Evolutionary conservation across 83 land plant species (phyloP), one percentile per base, ranked within the genome.

Genomic region (Larix sibirica): DNA sequence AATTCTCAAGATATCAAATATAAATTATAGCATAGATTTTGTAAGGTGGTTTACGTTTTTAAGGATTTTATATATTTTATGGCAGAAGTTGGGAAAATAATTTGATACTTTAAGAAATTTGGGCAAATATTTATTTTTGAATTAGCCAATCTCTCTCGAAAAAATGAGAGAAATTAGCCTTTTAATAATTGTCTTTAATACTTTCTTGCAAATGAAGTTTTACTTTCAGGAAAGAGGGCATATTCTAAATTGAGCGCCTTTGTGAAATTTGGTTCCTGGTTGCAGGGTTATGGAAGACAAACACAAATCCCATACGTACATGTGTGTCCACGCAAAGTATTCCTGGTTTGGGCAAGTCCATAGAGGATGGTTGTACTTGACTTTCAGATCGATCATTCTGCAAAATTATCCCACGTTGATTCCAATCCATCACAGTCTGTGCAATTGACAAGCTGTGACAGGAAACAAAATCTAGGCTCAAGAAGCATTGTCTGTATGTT

Each of bases 211-310:
- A 33, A 33, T 69, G 44, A 38, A 16, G n/a, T 69, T 26, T 36
- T 69, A 40, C 44, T 33, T 69, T 36, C 40, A 36, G 74, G 8
- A 8, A 36, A 36, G 47, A 36, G 17, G 21, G 74, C 40, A 36
- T 36, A 36, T 69, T 36, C 8, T 5, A 3, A 36, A 6, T 69
- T 36, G 44, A 17, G 42, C 8, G 44, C 44, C 12, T 36, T 73
- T 23, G 26, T 73, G 56, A 40, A 73, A 73, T 42, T n/a, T 73
- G 77, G 56, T 73, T 70, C 26, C 13, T 73, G 56, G 20, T 40
- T 73, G 28, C 56, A 73, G 77, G 77, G 54, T 44, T 47, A 74
- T 74, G 77, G 77, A 74, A 74, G 23, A 74, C 28, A 13, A 4
- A 74, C 23, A 13, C 13, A 14, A n/a, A 74, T 21, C 6, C 16